Percentiles rank a stretch among this genome's conserved stretches.
Conservation (phyloP, 257 asterid species). For the Phtheirospermum japonicum region DNA sequence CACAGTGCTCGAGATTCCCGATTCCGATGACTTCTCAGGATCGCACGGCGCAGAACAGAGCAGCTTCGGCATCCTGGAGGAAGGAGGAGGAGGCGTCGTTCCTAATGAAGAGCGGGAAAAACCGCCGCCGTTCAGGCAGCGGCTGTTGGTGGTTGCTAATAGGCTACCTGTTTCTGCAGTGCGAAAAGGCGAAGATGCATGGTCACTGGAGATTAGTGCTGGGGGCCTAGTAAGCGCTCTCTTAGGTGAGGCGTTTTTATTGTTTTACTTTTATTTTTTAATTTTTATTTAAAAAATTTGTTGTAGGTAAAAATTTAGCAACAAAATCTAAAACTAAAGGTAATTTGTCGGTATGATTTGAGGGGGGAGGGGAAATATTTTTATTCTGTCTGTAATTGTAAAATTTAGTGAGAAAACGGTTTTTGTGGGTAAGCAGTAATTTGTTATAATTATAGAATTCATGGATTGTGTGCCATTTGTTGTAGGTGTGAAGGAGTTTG, state of each 20-base stretch:
- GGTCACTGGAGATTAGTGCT: constrained; percentile 79
- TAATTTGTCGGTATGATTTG: no score
- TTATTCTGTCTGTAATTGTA: no score
- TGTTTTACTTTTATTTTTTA: constrained; percentile 16
- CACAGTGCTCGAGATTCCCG: constrained; percentile 42
- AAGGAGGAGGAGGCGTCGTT: no score
- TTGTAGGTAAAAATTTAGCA: no score
- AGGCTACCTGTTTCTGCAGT: constrained; percentile 85
- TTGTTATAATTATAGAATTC: background rate
- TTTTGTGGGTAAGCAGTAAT: background rate
- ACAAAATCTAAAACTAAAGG: no score
- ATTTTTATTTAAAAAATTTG: no score
- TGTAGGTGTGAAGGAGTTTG: constrained; percentile 75
- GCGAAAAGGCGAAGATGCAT: constrained; percentile 63
- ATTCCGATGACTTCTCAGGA: constrained; percentile 27
- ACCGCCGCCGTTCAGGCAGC: constrained; percentile 40
- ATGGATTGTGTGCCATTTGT: constrained; percentile 16
- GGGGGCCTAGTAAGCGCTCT: constrained; percentile 88
- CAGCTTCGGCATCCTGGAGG: constrained; percentile 28
- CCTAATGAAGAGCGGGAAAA: no score
- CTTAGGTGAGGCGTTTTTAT: constrained; percentile 49
- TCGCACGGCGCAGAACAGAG: background rate
- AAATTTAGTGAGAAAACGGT: no score
- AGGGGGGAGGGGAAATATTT: no score
- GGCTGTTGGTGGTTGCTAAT: constrained; percentile 80